Percentiles rank a stretch among this genome's conserved stretches.
phyloP scores from a whole-genome alignment of 2,329 filamentous ascomycete genomes.

The Talaromyces sp. region DNA sequence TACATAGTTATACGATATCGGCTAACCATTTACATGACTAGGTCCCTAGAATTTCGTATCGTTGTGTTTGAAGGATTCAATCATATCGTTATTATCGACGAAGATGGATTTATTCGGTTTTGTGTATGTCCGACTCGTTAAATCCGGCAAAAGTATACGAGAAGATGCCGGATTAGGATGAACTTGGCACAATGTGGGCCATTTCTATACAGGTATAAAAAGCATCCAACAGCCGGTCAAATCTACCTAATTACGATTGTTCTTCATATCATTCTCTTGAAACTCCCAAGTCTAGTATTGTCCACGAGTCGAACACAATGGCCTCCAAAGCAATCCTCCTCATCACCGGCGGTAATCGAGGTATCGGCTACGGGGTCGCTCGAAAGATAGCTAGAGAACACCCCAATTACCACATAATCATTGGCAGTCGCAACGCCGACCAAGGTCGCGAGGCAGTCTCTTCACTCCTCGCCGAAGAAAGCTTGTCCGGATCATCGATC shows the following conservation, averaged over 20 bases:
- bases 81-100: too few relatives aligned
- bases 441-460: conserved; percentile 6
- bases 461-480: background rate
- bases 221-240: background rate
- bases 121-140: conserved; percentile 1
- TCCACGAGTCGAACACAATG: background rate
- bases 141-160: background rate
- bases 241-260: background rate
- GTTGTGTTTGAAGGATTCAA: too few relatives aligned
- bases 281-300: background rate
- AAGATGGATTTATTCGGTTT: background rate
- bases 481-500: background rate
- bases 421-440: conserved; percentile 2
- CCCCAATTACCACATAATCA: conserved; percentile 8
- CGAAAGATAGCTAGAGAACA: background rate
- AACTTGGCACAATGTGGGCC: background rate
- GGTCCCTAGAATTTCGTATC: too few relatives aligned
- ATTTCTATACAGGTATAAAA: background rate
- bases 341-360: conserved; percentile 7
- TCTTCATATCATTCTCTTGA: background rate
- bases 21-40: too few relatives aligned
- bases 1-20: too few relatives aligned
- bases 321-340: conserved; percentile 1
- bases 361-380: conserved; percentile 6
- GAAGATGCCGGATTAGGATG: background rate